phyloP scores from a whole-genome alignment of 1,284 basidiomycete species.

The Mycena citricolor region DNA sequence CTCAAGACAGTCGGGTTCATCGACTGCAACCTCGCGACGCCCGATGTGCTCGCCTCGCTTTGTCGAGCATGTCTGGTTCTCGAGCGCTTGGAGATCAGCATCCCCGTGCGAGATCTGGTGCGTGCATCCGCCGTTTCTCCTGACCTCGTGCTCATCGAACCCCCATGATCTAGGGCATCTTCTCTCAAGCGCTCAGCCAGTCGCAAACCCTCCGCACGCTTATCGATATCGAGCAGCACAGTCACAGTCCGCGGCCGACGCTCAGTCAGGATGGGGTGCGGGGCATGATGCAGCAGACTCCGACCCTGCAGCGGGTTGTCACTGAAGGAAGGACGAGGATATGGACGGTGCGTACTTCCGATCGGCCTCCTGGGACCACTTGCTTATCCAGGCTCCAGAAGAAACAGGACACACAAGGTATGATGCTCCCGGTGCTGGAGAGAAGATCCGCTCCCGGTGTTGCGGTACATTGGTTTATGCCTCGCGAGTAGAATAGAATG shows the following conservation, averaged over 20 bases:
- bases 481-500: too few relatives aligned
- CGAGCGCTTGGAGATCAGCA: constrained; percentile 48
- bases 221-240: constrained; percentile 49
- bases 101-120: constrained; percentile 54
- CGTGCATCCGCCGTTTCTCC: constrained; percentile 23
- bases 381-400: too few relatives aligned
- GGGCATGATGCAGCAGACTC: constrained; percentile 42
- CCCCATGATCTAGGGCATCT: constrained; percentile 28
- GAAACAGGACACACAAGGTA: too few relatives aligned
- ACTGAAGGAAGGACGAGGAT: constrained; percentile 45
- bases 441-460: too few relatives aligned
- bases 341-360: constrained; percentile 64
- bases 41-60: constrained; percentile 41
- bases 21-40: constrained; percentile 40
- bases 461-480: too few relatives aligned
- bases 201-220: constrained; percentile 47
- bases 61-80: constrained; percentile 45
- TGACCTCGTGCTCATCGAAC: background rate
- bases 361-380: too few relatives aligned
- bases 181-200: constrained; percentile 35
- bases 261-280: constrained; percentile 44
- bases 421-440: too few relatives aligned
- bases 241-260: constrained; percentile 42
- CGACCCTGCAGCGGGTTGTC: constrained; percentile 46
- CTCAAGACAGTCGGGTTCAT: constrained; percentile 48